Evolutionary conservation across 169 alveolate genomes (phyloP), one percentile per base, ranked within the genome.

Genomic region (Eimeria necatrix): DNA sequence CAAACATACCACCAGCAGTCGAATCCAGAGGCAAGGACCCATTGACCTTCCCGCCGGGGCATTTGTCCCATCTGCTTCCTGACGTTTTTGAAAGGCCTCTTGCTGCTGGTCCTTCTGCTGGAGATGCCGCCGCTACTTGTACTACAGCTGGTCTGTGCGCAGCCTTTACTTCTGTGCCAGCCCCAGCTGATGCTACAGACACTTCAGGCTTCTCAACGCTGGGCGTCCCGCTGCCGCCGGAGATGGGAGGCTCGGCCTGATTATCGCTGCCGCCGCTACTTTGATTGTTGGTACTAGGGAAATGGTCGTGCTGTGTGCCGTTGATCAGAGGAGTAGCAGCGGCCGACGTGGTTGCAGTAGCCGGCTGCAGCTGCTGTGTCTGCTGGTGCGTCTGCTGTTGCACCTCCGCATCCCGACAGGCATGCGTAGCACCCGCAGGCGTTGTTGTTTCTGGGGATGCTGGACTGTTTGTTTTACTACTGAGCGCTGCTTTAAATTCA

Each of bases 401-500:
- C 4, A 64, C 74, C 74, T 18, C 74, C 8, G 24, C 41, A 32
- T 32, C 41, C 41, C 41, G 41, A 32, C 41, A 20, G 16, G 74
- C 74, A 64, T 4, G 46, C 41, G 41, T 32, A 32, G 41, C 41
- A 10, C 46, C 41, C 18, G 74, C 74, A 64, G 74, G 24, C 74
- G 22, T 32, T 64, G 74, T 32, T 14, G 74, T 32, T 20, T 18
- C 18, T 64, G 74, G 46, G 0, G 74, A 7, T 12, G 22, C 74
- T 0, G 74, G 74, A 32, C 74, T 64, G 74, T 32, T 20, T 64
- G 74, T 32, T 64, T 64, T 64, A 32, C 74, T 64, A 20, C 74
- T 64, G 2, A 64, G 74, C 46, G 74, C 41, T 20, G 74, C 74
- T 64, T 64, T 64, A 32, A 64, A 64, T 64, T 64, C 74, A 64